A percentile compares a stretch with the other conserved stretches of the same genome.
These are phyloP conservation scores for Cyanodermella asteris DNA, from an alignment of 2,329 filamentous ascomycete genomes.

Conservation along the genomic window DNA sequence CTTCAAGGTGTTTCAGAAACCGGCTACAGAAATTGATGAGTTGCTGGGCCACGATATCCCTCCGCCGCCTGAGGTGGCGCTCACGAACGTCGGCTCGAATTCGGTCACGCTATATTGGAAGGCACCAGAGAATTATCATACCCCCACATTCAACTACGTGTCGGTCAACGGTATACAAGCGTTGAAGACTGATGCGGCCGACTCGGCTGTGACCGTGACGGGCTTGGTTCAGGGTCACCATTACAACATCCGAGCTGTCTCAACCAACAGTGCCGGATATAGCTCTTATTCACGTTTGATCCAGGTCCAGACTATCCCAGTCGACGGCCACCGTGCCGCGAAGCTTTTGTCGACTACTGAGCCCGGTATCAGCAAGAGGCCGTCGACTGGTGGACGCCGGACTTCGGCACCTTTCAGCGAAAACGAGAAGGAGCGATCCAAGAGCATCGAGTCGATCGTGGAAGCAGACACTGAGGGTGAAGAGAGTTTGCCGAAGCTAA, in stretches of 20 bases:
- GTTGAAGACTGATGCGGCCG: constrained; percentile 31
- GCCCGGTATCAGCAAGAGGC: too few species aligned
- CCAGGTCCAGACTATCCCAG: too few species aligned
- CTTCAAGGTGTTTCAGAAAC: too few species aligned
- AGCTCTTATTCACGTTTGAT: too few species aligned
- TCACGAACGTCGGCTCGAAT: constrained; percentile 72
- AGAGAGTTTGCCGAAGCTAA: constrained; percentile 56
- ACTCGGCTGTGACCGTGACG: constrained; percentile 78
- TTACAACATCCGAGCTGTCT: constrained; percentile 84
- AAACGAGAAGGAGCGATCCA: too few species aligned
- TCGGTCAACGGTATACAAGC: constrained; percentile 80
- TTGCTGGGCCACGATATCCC: constrained; percentile 90
- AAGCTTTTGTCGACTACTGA: too few species aligned
- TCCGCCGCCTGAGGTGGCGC: constrained; percentile 66
- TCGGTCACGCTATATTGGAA: constrained; percentile 86
- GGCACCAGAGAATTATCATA: constrained; percentile 39
- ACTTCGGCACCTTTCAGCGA: too few species aligned
- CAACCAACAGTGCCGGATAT: constrained; percentile 77
- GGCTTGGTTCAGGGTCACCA: constrained; percentile 70
- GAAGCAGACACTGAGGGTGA: constrained; percentile 36
- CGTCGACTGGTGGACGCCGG: too few species aligned
- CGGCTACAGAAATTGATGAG: constrained; percentile 65
- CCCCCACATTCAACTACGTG: constrained; percentile 71
- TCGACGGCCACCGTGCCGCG: too few species aligned
- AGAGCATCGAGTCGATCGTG: constrained; percentile 14